phyloP scores from a whole-genome alignment of 1,284 basidiomycete species.

The Malassezia nana region DNA sequence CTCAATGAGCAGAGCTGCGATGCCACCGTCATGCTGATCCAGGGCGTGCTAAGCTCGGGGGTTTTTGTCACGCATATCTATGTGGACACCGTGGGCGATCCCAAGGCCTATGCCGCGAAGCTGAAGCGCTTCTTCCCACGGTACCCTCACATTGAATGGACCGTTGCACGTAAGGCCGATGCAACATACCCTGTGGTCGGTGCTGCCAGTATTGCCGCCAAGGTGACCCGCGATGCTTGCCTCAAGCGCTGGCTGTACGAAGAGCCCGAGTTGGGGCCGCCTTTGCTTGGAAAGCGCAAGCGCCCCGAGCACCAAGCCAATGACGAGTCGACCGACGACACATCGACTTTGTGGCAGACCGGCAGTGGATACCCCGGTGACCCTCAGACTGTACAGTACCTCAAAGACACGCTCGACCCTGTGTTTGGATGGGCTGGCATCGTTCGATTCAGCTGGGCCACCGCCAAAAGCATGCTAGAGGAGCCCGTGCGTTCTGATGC shows the following conservation, averaged over 20 bases:
- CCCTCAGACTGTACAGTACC: slow-evolving; percentile 81
- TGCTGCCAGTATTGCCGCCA: slow-evolving; percentile 90
- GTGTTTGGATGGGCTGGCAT: slow-evolving; percentile 87
- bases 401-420: slow-evolving; percentile 66
- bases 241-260: slow-evolving; percentile 67
- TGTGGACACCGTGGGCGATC: slow-evolving; percentile 86
- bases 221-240: slow-evolving; percentile 86
- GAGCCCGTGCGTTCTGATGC: slow-evolving; percentile 49
- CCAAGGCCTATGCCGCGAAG: slow-evolving; percentile 63
- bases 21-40: slow-evolving; percentile 78
- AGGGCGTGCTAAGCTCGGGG: slow-evolving; percentile 67
- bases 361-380: slow-evolving; percentile 53
- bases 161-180: slow-evolving; percentile 85
- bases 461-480: slow-evolving; percentile 75
- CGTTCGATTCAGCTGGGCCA: slow-evolving; percentile 90
- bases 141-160: slow-evolving; percentile 56
- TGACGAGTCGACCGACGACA: background rate
- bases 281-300: slow-evolving; percentile 20
- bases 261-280: slow-evolving; percentile 36
- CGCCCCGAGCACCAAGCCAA: background rate
- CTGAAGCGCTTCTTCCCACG: slow-evolving; percentile 30
- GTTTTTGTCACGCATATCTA: slow-evolving; percentile 76
- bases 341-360: slow-evolving; percentile 6
- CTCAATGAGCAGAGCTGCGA: slow-evolving; percentile 86
- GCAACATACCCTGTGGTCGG: slow-evolving; percentile 91